These are phyloP conservation scores for Eremochloa ophiuroides DNA, from an alignment of 176 grass and related monocot species.

Conservation along the genomic window DNA sequence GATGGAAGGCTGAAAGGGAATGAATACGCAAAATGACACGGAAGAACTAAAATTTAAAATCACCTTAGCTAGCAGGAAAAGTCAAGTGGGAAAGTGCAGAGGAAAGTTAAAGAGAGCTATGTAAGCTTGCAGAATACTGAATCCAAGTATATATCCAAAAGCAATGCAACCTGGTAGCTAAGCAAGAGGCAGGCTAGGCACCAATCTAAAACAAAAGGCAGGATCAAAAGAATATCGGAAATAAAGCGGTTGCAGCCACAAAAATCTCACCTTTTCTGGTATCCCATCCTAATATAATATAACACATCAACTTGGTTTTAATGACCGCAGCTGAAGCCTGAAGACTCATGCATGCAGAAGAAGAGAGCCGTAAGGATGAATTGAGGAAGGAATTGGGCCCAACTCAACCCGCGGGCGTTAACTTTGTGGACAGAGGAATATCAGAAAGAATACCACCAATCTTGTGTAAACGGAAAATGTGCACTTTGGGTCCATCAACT, in stretches of 20 bases:
- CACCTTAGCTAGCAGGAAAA: background rate
- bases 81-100: background rate
- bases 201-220: background rate
- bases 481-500: too few species aligned
- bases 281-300: too few species aligned
- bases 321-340: too few species aligned
- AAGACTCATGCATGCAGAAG: too few species aligned
- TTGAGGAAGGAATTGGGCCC: too few species aligned
- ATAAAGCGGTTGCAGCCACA: slow-evolving; percentile 25
- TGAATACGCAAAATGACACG: background rate
- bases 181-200: background rate
- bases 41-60: too few species aligned
- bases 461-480: too few species aligned
- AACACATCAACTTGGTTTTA: too few species aligned
- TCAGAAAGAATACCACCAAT: too few species aligned
- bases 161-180: background rate
- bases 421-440: too few species aligned
- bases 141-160: slow-evolving; percentile 43
- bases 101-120: background rate
- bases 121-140: slow-evolving; percentile 27
- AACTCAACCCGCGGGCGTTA: too few species aligned
- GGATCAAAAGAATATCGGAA: slow-evolving; percentile 21
- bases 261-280: background rate
- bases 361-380: too few species aligned
- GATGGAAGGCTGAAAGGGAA: background rate